These are phyloP conservation scores for Colletotrichum acutatum DNA, from an alignment of 2,329 filamentous ascomycete genomes.

Conservation along the genomic window DNA sequence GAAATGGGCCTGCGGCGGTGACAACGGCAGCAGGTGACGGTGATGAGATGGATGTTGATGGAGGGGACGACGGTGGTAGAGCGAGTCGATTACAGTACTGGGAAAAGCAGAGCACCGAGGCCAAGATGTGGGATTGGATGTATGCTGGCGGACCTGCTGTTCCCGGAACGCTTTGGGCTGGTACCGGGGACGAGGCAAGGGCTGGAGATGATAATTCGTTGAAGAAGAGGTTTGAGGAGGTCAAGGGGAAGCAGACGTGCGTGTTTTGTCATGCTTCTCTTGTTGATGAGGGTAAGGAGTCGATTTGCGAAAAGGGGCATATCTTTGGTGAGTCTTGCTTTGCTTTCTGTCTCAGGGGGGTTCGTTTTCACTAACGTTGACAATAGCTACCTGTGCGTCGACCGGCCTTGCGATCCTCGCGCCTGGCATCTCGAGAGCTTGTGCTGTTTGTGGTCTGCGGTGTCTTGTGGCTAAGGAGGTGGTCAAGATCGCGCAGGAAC, in stretches of 20 bases:
- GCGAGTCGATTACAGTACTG: neutral
- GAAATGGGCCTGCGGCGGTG: neutral
- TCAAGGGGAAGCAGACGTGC: constrained; percentile 53
- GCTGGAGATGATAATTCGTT: constrained; percentile 40
- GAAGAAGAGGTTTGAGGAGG: constrained; percentile 50
- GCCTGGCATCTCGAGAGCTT: constrained; percentile 64
- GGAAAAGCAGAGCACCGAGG: constrained; percentile 61
- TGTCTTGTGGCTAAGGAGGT: constrained; percentile 60
- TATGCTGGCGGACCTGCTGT: constrained; percentile 63
- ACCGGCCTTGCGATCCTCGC: constrained; percentile 65
- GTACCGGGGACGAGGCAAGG: constrained; percentile 23
- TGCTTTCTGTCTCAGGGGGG: neutral
- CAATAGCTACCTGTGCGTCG: constrained; percentile 61
- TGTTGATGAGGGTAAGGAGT: constrained; percentile 45
- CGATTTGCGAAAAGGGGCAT: constrained; percentile 52
- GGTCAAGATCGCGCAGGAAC: constrained; percentile 43
- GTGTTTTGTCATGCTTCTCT: constrained; percentile 57
- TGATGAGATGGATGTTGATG: constrained; percentile 19
- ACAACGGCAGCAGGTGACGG: neutral
- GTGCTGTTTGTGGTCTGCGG: constrained; percentile 64
- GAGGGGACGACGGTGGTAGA: neutral
- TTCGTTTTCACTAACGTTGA: constrained; percentile 11
- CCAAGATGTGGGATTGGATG: constrained; percentile 67
- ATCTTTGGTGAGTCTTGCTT: constrained; percentile 49
- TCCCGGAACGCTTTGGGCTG: constrained; percentile 45